phyloP scores from a whole-genome alignment of 352 stramenopile species.

The Halophytophthora batemanensis region DNA sequence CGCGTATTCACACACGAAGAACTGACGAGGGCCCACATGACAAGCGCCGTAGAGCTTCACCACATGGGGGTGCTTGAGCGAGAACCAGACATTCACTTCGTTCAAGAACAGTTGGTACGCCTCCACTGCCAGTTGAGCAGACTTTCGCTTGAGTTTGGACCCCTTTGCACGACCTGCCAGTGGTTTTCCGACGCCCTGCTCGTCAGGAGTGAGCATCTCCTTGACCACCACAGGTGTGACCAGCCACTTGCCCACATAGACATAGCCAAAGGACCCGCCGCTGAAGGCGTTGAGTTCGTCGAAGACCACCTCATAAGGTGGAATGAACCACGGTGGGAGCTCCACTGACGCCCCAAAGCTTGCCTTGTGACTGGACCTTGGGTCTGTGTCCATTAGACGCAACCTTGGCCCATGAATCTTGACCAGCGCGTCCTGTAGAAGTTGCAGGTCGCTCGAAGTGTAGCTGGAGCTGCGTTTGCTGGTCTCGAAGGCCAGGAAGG shows the following conservation, averaged over 20 bases:
- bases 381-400: too few relatives aligned
- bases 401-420: too few relatives aligned
- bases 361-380: too few relatives aligned
- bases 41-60: constrained; percentile 30
- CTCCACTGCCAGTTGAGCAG: background rate
- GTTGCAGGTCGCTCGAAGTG: constrained; percentile 7
- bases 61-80: constrained; percentile 26
- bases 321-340: constrained; percentile 34
- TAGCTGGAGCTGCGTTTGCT: constrained; percentile 24
- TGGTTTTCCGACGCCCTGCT: too few relatives aligned
- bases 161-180: background rate
- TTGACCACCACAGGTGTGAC: constrained; percentile 28
- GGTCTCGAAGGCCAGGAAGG: constrained; percentile 18
- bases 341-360: too few relatives aligned
- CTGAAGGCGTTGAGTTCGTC: constrained; percentile 21
- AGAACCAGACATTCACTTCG: constrained; percentile 26
- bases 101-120: constrained; percentile 3
- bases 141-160: background rate
- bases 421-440: constrained; percentile 13
- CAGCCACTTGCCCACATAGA: constrained; percentile 30
- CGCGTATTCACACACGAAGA: constrained; percentile 28
- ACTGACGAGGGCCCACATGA: constrained; percentile 17
- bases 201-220: background rate
- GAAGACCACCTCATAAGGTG: constrained; percentile 32
- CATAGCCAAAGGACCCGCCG: constrained; percentile 27